These are phyloP conservation scores for Atkinsonella texensis DNA, from an alignment of 2,329 filamentous ascomycete genomes.

Conservation along the genomic window DNA sequence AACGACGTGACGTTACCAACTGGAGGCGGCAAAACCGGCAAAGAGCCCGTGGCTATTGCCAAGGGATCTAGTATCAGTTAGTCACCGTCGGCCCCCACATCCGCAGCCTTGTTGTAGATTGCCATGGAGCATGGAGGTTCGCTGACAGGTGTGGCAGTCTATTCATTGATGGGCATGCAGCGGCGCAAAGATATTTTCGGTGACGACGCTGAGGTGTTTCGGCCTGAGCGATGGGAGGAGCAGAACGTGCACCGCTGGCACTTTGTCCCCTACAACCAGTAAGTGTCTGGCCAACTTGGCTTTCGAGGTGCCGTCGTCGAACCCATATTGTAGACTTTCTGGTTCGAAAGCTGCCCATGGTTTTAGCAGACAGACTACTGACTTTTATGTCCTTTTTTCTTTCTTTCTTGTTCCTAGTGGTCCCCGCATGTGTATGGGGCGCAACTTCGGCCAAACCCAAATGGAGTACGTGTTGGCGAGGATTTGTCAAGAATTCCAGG, in stretches of 20 bases:
- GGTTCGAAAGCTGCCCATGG: too few relatives aligned
- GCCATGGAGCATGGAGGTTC: not conserved
- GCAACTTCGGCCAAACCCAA: not conserved
- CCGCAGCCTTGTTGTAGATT: too few relatives aligned
- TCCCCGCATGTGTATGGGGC: not conserved
- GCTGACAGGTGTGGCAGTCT: not conserved
- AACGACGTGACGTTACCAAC: not conserved
- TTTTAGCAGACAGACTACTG: too few relatives aligned
- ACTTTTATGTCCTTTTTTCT: not conserved
- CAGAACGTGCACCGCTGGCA: not conserved
- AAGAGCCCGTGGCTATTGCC: not conserved
- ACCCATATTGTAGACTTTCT: too few relatives aligned
- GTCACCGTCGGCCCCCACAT: not conserved
- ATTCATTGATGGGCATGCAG: not conserved
- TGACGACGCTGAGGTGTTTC: not conserved
- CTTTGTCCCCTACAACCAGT: not conserved
- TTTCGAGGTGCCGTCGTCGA: too few relatives aligned
- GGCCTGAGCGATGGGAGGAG: not conserved
- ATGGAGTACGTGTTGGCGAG: not conserved
- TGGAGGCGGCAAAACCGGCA: not conserved
- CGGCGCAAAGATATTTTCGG: not conserved
- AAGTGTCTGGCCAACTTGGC: not conserved
- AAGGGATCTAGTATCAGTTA: not conserved
- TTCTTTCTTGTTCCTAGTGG: not conserved
- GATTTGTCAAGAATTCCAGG: not conserved